Percentiles rank a stretch among this genome's conserved stretches.
Conservation (phyloP, 2,329 filamentous ascomycete genomes). For the Celoporthe dispersa region DNA sequence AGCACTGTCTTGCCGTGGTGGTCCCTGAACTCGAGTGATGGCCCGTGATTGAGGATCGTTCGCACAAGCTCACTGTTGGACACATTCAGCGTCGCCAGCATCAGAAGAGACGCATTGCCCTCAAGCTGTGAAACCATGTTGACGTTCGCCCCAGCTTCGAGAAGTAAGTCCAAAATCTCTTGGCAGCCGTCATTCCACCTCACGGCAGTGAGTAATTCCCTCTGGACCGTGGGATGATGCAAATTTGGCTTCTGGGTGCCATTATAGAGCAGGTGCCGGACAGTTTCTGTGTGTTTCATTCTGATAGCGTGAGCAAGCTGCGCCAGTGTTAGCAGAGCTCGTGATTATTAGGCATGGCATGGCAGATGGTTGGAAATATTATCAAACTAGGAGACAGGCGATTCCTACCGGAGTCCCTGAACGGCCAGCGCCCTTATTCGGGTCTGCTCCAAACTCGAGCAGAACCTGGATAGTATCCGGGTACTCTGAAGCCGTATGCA, state of each 20-base stretch:
- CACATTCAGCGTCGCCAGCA: neutral
- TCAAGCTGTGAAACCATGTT: neutral
- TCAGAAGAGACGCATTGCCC: neutral
- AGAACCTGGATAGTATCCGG: neutral
- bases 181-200: neutral
- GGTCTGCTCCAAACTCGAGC: conserved; percentile 1
- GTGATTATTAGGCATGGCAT: no score
- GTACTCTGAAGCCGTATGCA: neutral
- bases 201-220: neutral
- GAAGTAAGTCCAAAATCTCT: neutral
- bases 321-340: neutral
- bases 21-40: neutral
- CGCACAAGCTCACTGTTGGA: neutral
- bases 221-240: neutral
- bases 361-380: no score
- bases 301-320: conserved; percentile 6
- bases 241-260: conserved; percentile 5
- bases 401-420: neutral
- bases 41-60: neutral
- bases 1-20: neutral
- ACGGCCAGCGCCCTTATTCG: neutral
- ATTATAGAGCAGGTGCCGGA: neutral
- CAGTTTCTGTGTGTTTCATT: neutral
- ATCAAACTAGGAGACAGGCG: neutral
- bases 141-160: conserved; percentile 15